Percentiles rank a stretch among this genome's conserved stretches.
Conservation (phyloP, 2,329 filamentous ascomycete genomes). For the Cryphonectria nitschkei region DNA sequence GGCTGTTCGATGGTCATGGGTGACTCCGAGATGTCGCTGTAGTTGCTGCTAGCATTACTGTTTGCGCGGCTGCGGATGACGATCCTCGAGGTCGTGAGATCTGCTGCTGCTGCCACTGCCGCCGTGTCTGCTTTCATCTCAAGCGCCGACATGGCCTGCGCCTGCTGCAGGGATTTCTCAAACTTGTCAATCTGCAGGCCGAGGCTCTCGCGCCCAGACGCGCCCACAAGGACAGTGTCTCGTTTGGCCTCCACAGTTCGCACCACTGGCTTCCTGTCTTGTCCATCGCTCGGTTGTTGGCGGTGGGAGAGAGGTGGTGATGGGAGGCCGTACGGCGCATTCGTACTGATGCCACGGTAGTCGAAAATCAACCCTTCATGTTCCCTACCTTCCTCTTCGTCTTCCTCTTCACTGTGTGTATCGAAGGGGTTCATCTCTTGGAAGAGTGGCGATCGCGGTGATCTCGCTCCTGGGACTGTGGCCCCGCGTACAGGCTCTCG, state of each 20-base stretch:
- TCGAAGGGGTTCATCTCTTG: slow-evolving; percentile 23
- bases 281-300: slow-evolving; percentile 36
- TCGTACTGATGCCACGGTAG: slow-evolving; percentile 4
- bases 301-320: slow-evolving; percentile 45
- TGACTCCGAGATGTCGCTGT: slow-evolving; percentile 26
- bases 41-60: slow-evolving; percentile 30
- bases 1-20: slow-evolving; percentile 26
- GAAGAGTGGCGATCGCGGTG: slow-evolving; percentile 25
- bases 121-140: slow-evolving; percentile 11
- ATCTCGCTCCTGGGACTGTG: slow-evolving; percentile 14
- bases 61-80: slow-evolving; percentile 21
- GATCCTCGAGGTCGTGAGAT: not conserved
- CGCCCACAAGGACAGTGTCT: slow-evolving; percentile 53
- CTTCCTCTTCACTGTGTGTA: not conserved
- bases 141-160: slow-evolving; percentile 33
- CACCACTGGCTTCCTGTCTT: slow-evolving; percentile 47
- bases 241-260: slow-evolving; percentile 54
- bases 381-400: not conserved
- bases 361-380: slow-evolving; percentile 7
- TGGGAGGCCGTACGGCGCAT: slow-evolving; percentile 31
- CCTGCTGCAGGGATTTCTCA: slow-evolving; percentile 39
- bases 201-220: slow-evolving; percentile 51
- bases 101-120: not conserved
- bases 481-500: slow-evolving; percentile 19
- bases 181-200: slow-evolving; percentile 51